Percentiles rank a stretch among this genome's conserved stretches.
These are phyloP conservation scores for Lentinus tigrinus DNA, from an alignment of 768 basidiomycete genomes.

Conservation along the genomic window DNA sequence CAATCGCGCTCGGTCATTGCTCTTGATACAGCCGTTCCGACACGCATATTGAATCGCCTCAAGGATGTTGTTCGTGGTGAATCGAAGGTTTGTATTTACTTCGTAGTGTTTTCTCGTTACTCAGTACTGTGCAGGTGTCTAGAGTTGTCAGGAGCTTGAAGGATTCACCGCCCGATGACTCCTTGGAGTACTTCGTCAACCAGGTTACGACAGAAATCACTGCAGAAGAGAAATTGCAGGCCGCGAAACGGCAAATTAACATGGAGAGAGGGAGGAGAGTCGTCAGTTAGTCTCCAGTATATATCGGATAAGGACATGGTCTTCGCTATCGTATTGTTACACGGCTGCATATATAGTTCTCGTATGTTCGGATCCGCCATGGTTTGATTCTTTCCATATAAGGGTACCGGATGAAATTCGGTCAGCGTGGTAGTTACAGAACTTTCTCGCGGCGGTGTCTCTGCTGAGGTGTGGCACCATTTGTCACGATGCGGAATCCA, in stretches of 20 bases:
- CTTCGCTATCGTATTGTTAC: neutral
- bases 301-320: neutral
- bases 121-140: constrained; percentile 39
- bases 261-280: constrained; percentile 20
- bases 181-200: constrained; percentile 47
- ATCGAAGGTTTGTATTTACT: constrained; percentile 43
- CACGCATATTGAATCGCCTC: constrained; percentile 49
- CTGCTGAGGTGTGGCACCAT: neutral
- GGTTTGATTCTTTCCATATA: too few species aligned
- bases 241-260: constrained; percentile 28
- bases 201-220: constrained; percentile 63
- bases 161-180: constrained; percentile 48
- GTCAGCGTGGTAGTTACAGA: too few species aligned
- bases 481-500: constrained; percentile 7
- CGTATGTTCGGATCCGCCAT: too few species aligned
- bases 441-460: neutral
- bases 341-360: too few species aligned
- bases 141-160: constrained; percentile 52
- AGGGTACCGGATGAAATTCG: too few species aligned
- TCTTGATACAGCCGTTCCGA: constrained; percentile 52
- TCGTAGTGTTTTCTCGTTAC: neutral
- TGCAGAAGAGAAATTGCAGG: constrained; percentile 68
- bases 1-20: constrained; percentile 52
- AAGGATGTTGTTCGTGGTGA: constrained; percentile 47
- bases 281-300: constrained; percentile 11